phyloP scores from a whole-genome alignment of 176 grass and related monocot species.

The Rhipidocladum racemiflorum region DNA sequence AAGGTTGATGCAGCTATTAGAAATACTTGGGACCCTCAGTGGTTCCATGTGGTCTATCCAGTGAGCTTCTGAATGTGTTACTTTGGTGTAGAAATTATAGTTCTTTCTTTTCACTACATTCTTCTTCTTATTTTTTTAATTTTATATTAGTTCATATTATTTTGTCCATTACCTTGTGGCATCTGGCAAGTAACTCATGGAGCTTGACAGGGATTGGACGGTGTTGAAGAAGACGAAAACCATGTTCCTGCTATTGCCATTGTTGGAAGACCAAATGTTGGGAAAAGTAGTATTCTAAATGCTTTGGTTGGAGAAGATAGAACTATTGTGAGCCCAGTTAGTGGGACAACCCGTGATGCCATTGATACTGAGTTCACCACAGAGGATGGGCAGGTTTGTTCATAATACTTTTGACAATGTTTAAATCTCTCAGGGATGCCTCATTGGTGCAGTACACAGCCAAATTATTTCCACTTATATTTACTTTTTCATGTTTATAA shows the following conservation, averaged over 20 bases:
- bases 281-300: constrained; percentile 98
- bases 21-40: not conserved
- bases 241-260: constrained; percentile 83
- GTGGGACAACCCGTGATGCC: constrained; percentile 95
- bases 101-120: not conserved
- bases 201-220: constrained; percentile 39
- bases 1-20: not conserved
- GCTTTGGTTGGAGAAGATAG: constrained; percentile 89
- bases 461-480: not conserved
- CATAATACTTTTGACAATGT: not conserved
- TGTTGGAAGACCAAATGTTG: constrained; percentile 98
- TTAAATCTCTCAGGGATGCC: not conserved
- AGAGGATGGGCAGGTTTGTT: constrained; percentile 76
- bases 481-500: constrained; percentile 1
- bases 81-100: not conserved
- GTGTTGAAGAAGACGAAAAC: constrained; percentile 62
- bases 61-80: not conserved
- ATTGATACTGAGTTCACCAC: constrained; percentile 88
- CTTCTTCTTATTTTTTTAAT: not conserved
- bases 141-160: not conserved
- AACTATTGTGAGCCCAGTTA: constrained; percentile 97
- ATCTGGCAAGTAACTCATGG: not conserved
- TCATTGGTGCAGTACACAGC: not conserved
- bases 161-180: not conserved
- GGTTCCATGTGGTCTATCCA: not conserved